These are phyloP conservation scores for Diaporthe sp. DNA, from an alignment of 2,329 filamentous ascomycete species.

Conservation along the genomic window DNA sequence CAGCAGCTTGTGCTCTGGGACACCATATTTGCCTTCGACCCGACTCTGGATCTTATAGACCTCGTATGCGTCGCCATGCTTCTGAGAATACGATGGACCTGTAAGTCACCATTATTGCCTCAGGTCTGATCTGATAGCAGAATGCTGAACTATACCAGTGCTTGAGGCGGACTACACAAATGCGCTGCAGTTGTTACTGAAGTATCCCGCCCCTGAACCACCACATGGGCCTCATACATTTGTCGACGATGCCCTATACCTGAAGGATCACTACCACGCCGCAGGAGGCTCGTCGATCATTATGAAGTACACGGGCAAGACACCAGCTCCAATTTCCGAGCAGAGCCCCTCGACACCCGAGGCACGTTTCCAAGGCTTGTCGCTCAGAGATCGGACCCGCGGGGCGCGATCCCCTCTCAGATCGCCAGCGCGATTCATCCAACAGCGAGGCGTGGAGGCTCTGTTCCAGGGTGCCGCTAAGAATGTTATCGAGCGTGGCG, in stretches of 20 bases:
- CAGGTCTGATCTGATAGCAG: slow-evolving; percentile 10
- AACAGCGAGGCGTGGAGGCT: slow-evolving; percentile 75
- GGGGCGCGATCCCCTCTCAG: slow-evolving; percentile 61
- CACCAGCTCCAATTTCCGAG: slow-evolving; percentile 54
- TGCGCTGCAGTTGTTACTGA: slow-evolving; percentile 84
- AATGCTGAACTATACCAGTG: slow-evolving; percentile 65
- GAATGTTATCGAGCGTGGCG: slow-evolving; percentile 79
- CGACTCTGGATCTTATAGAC: slow-evolving; percentile 84
- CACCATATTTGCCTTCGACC: slow-evolving; percentile 87
- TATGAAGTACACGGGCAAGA: slow-evolving; percentile 76
- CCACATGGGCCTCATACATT: slow-evolving; percentile 81
- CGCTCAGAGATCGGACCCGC: slow-evolving; percentile 57
- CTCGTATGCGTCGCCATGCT: slow-evolving; percentile 96
- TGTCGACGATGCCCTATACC: slow-evolving; percentile 86
- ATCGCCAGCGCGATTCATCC: slow-evolving; percentile 64
- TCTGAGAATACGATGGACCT: slow-evolving; percentile 88
- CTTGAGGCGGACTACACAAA: slow-evolving; percentile 89
- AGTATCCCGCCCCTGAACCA: slow-evolving; percentile 79
- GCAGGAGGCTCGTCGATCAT: slow-evolving; percentile 77
- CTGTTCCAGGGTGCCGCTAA: slow-evolving; percentile 83
- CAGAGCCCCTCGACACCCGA: slow-evolving; percentile 52
- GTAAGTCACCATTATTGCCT: slow-evolving; percentile 63
- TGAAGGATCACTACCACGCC: slow-evolving; percentile 74
- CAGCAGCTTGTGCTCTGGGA: slow-evolving; percentile 92
- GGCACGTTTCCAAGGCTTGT: slow-evolving; percentile 49